Percentiles rank a stretch among this genome's conserved stretches.
Conservation (phyloP, 2,329 filamentous ascomycete genomes). For the Alternaria hordeiaustralica region DNA sequence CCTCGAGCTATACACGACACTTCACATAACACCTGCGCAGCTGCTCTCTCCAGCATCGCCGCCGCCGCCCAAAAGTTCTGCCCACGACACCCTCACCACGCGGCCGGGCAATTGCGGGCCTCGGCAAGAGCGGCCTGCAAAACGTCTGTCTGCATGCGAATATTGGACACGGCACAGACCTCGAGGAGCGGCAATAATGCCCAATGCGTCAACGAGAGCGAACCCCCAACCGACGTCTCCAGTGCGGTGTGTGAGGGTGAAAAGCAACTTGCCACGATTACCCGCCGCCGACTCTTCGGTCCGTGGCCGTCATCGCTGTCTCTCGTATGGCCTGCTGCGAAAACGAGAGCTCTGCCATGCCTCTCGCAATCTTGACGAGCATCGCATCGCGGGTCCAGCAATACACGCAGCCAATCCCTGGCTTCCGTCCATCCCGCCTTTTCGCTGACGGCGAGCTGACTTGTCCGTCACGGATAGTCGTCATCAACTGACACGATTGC, state of each 20-base stretch:
- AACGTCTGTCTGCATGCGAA: slow-evolving; percentile 38
- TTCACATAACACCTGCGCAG: neutral
- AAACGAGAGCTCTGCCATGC: neutral
- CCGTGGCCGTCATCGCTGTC: neutral
- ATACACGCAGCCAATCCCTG: neutral
- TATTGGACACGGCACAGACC: slow-evolving; percentile 45
- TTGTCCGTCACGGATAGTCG: slow-evolving; percentile 16
- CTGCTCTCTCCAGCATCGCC: slow-evolving; percentile 2
- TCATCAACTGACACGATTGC: slow-evolving; percentile 20
- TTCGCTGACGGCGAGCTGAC: slow-evolving; percentile 12
- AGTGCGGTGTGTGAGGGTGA: slow-evolving; percentile 24
- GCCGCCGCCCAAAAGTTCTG: neutral
- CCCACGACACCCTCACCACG: slow-evolving; percentile 10
- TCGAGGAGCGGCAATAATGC: slow-evolving; percentile 36
- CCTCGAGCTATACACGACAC: slow-evolving; percentile 10
- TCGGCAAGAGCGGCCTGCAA: slow-evolving; percentile 32
- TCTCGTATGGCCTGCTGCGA: neutral
- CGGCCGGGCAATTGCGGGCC: slow-evolving; percentile 17
- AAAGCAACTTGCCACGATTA: slow-evolving; percentile 24
- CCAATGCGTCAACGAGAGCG: slow-evolving; percentile 31
- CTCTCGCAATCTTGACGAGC: neutral
- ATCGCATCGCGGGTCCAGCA: neutral
- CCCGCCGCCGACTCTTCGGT: slow-evolving; percentile 6
- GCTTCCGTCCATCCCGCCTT: slow-evolving; percentile 6
- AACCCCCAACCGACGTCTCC: slow-evolving; percentile 24